These are phyloP conservation scores for Nakazawaea populi DNA, from an alignment of 805 yeast species.

Conservation along the genomic window DNA sequence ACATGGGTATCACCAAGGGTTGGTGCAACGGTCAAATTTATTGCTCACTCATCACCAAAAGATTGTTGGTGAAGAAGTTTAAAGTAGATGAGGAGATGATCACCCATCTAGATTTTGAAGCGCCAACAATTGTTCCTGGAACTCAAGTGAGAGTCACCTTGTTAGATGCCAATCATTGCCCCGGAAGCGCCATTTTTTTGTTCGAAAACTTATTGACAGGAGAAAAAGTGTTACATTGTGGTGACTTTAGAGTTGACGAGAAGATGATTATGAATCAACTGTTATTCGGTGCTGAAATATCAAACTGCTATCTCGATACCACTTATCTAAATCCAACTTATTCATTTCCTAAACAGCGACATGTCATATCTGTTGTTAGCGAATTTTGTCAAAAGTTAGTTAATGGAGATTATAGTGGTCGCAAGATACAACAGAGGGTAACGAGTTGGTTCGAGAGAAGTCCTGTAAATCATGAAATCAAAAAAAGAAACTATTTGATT, in stretches of 20 bases:
- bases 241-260: slow-evolving; percentile 78
- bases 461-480: slow-evolving; percentile 6
- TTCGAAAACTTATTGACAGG: slow-evolving; percentile 40
- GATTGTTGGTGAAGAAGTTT: slow-evolving; percentile 47
- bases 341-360: slow-evolving; percentile 71
- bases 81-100: slow-evolving; percentile 43
- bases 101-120: slow-evolving; percentile 35
- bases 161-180: slow-evolving; percentile 92
- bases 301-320: slow-evolving; percentile 79
- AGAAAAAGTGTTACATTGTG: slow-evolving; percentile 66
- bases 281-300: slow-evolving; percentile 29
- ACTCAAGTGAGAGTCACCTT: slow-evolving; percentile 47
- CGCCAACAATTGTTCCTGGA: slow-evolving; percentile 32
- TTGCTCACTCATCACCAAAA: slow-evolving; percentile 66
- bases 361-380: slow-evolving; percentile 58
- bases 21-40: slow-evolving; percentile 75
- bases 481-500: slow-evolving; percentile 38
- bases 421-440: slow-evolving; percentile 26
- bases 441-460: slow-evolving; percentile 29
- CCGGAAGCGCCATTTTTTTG: slow-evolving; percentile 83
- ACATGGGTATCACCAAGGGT: slow-evolving; percentile 72
- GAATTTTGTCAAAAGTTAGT: slow-evolving; percentile 39
- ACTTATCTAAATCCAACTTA: slow-evolving; percentile 77
- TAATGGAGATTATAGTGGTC: slow-evolving; percentile 20
- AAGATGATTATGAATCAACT: slow-evolving; percentile 38